Percentiles rank a stretch among this genome's conserved stretches.
These are phyloP conservation scores for Whalleya microplaca DNA, from an alignment of 2,329 filamentous ascomycete genomes.

Conservation along the genomic window DNA sequence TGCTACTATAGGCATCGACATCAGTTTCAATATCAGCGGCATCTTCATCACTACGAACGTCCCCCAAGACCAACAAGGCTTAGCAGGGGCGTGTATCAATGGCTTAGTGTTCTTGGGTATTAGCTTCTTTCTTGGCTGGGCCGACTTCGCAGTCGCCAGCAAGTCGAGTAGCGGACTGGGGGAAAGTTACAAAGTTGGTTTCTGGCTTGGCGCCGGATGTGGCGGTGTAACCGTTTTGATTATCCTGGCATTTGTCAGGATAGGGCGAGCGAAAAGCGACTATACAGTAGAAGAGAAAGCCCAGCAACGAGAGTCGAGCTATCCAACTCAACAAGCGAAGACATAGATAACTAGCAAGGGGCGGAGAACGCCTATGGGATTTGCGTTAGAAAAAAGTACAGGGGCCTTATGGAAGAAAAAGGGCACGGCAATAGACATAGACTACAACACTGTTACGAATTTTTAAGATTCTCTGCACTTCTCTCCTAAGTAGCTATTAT, in stretches of 20 bases:
- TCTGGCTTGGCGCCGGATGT: slow-evolving; percentile 66
- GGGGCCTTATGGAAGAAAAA: too few relatives aligned
- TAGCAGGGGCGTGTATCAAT: slow-evolving; percentile 72
- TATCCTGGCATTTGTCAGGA: slow-evolving; percentile 55
- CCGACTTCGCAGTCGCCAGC: slow-evolving; percentile 57
- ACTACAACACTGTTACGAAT: too few relatives aligned
- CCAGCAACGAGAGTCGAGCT: slow-evolving; percentile 8
- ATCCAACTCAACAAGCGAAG: background rate
- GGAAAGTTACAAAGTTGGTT: slow-evolving; percentile 62
- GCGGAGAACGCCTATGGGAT: background rate
- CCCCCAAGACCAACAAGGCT: slow-evolving; percentile 66
- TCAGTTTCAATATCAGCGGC: slow-evolving; percentile 72
- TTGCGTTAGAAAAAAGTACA: background rate
- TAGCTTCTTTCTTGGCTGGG: slow-evolving; percentile 65
- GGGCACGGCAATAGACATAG: too few relatives aligned
- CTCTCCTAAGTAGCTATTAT: too few relatives aligned
- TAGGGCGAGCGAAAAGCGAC: slow-evolving; percentile 58
- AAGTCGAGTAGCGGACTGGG: slow-evolving; percentile 46
- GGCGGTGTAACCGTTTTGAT: slow-evolving; percentile 13
- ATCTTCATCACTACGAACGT: slow-evolving; percentile 75
- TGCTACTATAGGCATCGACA: slow-evolving; percentile 71
- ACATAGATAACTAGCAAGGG: background rate
- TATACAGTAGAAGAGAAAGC: slow-evolving; percentile 57
- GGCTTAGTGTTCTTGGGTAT: slow-evolving; percentile 70
- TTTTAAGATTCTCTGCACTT: too few relatives aligned